These are phyloP conservation scores for Aechmea fasciata DNA, from an alignment of 176 grass and related monocot species.

Conservation along the genomic window DNA sequence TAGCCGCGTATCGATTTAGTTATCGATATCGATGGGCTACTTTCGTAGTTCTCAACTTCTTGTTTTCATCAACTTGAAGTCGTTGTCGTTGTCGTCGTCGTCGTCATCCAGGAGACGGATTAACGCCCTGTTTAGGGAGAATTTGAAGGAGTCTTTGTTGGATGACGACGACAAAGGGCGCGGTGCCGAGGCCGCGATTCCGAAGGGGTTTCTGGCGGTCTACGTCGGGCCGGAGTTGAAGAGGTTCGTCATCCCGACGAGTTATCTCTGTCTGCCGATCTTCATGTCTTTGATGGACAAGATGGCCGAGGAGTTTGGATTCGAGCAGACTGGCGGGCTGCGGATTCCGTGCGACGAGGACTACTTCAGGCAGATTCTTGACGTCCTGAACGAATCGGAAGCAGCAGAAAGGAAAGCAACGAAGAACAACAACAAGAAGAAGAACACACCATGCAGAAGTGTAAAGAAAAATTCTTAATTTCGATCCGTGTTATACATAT, in stretches of 20 bases:
- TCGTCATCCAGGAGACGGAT: background rate
- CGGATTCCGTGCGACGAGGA: slow-evolving; percentile 45
- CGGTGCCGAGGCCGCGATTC: slow-evolving; percentile 1
- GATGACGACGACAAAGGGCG: background rate
- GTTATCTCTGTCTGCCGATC: slow-evolving; percentile 33
- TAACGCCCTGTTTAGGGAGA: background rate
- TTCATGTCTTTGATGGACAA: slow-evolving; percentile 53
- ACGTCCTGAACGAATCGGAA: slow-evolving; percentile 14
- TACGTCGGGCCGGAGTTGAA: slow-evolving; percentile 41
- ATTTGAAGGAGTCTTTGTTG: slow-evolving; percentile 6
- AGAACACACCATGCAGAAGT: background rate
- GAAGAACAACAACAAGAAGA: slow-evolving; percentile 12
- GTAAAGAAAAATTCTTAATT: background rate
- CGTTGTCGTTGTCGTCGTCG: slow-evolving; percentile 2
- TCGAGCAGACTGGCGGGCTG: slow-evolving; percentile 40
- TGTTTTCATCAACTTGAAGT: background rate
- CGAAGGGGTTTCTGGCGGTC: slow-evolving; percentile 59
- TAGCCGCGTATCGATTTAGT: background rate
- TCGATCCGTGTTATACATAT: background rate
- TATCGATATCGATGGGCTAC: slow-evolving; percentile 24
- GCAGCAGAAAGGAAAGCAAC: background rate
- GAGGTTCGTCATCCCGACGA: slow-evolving; percentile 51
- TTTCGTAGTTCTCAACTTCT: slow-evolving; percentile 4
- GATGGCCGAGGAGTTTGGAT: slow-evolving; percentile 64
- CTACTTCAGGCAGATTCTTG: slow-evolving; percentile 37